Conservation (phyloP, 768 basidiomycete genomes). For the Rhizopogon salebrosus region DNA sequence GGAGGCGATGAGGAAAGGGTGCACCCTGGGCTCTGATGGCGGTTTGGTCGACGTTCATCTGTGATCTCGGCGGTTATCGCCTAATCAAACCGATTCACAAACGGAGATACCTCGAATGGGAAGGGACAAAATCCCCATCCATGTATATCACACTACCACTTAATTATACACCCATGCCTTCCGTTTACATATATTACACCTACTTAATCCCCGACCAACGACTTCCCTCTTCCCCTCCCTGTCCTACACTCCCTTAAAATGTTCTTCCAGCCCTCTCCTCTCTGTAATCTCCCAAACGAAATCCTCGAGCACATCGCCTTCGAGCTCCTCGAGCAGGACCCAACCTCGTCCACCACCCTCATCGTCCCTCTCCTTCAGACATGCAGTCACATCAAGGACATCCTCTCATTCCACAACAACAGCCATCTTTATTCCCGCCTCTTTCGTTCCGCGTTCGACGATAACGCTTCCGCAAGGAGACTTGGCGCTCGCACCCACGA, state of each 20-base stretch:
- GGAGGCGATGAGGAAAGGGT: no score
- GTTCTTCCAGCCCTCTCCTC: slow-evolving; percentile 11
- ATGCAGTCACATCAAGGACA: slow-evolving; percentile 33
- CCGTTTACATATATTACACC: background rate
- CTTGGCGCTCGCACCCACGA: slow-evolving; percentile 35
- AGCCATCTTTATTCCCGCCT: slow-evolving; percentile 46
- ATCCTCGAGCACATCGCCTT: slow-evolving; percentile 48
- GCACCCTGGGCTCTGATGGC: no score
- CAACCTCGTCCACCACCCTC: slow-evolving; percentile 23
- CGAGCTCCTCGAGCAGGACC: slow-evolving; percentile 26
- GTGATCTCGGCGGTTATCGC: no score
- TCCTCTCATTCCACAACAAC: slow-evolving; percentile 24
- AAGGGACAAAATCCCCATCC: no score
- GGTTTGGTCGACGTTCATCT: no score
- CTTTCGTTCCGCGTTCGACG: slow-evolving; percentile 55
- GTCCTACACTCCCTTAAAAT: slow-evolving; percentile 11
- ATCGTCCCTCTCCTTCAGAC: slow-evolving; percentile 46
- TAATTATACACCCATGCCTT: no score
- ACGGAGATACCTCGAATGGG: slow-evolving; percentile 10
- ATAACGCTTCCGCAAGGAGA: slow-evolving; percentile 44
- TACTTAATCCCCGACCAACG: background rate
- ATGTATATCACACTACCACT: slow-evolving; percentile 1
- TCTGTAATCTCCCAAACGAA: slow-evolving; percentile 36
- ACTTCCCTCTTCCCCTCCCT: slow-evolving; percentile 1
- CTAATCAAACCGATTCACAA: no score